Conservation (phyloP, 1,284 basidiomycete genomes). For the Mycosarcoma maydis region DNA sequence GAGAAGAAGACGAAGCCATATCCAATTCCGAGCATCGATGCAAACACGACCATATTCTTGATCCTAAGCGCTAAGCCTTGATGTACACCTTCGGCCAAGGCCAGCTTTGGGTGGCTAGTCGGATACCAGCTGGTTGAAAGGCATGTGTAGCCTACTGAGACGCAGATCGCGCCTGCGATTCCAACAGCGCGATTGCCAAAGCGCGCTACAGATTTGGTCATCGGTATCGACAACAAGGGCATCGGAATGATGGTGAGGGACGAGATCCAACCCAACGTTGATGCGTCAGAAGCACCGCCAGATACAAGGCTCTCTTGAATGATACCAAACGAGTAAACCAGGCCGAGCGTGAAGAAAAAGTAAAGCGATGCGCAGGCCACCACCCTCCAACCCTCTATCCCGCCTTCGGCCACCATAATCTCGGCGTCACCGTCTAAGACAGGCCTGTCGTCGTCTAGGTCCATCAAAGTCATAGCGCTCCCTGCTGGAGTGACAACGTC, state of each 20-base stretch:
- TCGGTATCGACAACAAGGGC: slow-evolving; percentile 61
- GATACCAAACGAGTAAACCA: slow-evolving; percentile 65
- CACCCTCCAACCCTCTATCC: slow-evolving; percentile 25
- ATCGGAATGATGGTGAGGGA: slow-evolving; percentile 56
- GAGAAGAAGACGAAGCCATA: slow-evolving; percentile 48
- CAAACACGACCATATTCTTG: slow-evolving; percentile 24
- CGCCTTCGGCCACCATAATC: slow-evolving; percentile 19
- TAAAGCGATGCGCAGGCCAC: slow-evolving; percentile 33
- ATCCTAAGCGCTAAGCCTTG: slow-evolving; percentile 17
- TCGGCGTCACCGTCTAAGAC: slow-evolving; percentile 4
- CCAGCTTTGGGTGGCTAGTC: slow-evolving; percentile 10
- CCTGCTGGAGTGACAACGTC: background rate
- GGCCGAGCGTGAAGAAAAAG: slow-evolving; percentile 57
- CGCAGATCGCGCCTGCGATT: slow-evolving; percentile 49
- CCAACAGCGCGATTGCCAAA: slow-evolving; percentile 55
- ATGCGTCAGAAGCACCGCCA: slow-evolving; percentile 56
- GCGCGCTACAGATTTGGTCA: slow-evolving; percentile 56
- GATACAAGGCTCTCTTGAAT: slow-evolving; percentile 61
- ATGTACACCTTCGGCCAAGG: slow-evolving; percentile 11
- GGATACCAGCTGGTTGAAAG: slow-evolving; percentile 51
- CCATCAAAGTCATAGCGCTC: slow-evolving; percentile 76
- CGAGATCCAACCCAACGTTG: slow-evolving; percentile 65
- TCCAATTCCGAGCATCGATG: slow-evolving; percentile 32
- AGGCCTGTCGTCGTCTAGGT: slow-evolving; percentile 71
- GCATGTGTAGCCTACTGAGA: slow-evolving; percentile 56